Evolutionary conservation across 371 early-diverging fungal species (phyloP), one percentile per base, ranked within the genome.

Genomic region (Rhizomucor pusillus): DNA sequence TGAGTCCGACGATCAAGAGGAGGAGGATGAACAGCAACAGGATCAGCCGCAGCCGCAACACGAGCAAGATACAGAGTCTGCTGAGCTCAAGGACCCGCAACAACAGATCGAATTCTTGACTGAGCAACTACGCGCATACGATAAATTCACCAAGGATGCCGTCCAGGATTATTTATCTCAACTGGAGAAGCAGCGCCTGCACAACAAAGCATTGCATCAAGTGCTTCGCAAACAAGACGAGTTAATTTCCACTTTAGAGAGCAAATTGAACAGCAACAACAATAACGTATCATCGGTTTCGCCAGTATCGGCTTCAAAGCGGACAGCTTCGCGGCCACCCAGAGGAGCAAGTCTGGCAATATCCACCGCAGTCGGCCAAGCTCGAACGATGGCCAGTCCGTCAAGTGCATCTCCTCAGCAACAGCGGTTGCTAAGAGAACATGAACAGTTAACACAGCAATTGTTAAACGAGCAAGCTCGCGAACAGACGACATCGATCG

Each of bases 181-280:
- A 18, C 51, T 71, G 14, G 77, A 73, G 43, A 57, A 39, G 11
- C 63, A 77, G 25, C 50, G 64, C 18, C 43, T 65, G 22, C 65
- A 66, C 19, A 59, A 52, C 4, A 66, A 69, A 9, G 24, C 44
- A 2, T 33, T 77, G 13, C 52, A 53, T 19, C 36, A 66, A 2
- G 59, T 77, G 0, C 57, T 73, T 1, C 39, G 58, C 29, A 73
- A 77, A 41, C 77, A 77, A 61, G 77, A 77, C 16, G 66, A 66
- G 19, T 37, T 77, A 12, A 77, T 77, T 24, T 25, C 50, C 4
- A 66, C 59, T 12, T 45, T 77, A 4, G 77, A 77, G 52, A n/a
- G 41, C 13, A 66, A 65, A 45, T 18, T 63, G 7, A 29, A 29
- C 7, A 29, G 29, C 12, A 48, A n/a, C 23, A 23, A 18, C 39